Conservation (phyloP, 768 basidiomycete genomes). For the Phanerodontia chrysosporium region DNA sequence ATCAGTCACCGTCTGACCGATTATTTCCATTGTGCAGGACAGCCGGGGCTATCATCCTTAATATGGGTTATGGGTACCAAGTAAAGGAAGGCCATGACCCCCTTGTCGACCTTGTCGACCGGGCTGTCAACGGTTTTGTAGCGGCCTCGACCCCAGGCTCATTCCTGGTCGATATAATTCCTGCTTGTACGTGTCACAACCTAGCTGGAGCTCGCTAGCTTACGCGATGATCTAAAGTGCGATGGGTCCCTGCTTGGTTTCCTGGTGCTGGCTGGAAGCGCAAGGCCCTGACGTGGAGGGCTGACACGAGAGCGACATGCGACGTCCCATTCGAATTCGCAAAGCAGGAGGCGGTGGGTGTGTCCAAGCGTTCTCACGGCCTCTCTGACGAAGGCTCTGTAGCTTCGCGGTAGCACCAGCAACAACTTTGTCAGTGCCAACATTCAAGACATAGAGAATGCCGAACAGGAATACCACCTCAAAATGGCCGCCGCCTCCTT, state of each 20-base stretch:
- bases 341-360: slow-evolving; percentile 42
- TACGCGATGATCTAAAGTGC: slow-evolving; percentile 15
- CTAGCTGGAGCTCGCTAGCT: neutral
- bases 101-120: slow-evolving; percentile 22
- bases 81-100: slow-evolving; percentile 21
- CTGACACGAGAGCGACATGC: slow-evolving; percentile 20
- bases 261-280: slow-evolving; percentile 36
- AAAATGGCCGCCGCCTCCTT: slow-evolving; percentile 51
- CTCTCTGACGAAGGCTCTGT: slow-evolving; percentile 32
- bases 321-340: slow-evolving; percentile 45
- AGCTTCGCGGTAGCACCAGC: slow-evolving; percentile 44
- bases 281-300: slow-evolving; percentile 17
- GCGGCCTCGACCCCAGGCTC: slow-evolving; percentile 28
- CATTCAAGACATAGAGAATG: slow-evolving; percentile 32
- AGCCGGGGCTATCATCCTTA: slow-evolving; percentile 23
- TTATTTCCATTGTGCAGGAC: slow-evolving; percentile 12
- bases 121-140: slow-evolving; percentile 22
- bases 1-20: neutral
- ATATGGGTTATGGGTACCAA: slow-evolving; percentile 27
- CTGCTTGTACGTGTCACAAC: slow-evolving; percentile 2
- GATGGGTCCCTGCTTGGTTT: slow-evolving; percentile 35
- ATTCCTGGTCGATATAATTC: slow-evolving; percentile 30
- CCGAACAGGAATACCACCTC: slow-evolving; percentile 56
- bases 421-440: slow-evolving; percentile 49
- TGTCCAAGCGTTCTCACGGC: too few relatives aligned